A percentile compares a stretch with the other conserved stretches of the same genome.
Evolutionary conservation across 1,284 basidiomycete genomes (phyloP).

Genomic region (Chondrostereum purpureum): DNA sequence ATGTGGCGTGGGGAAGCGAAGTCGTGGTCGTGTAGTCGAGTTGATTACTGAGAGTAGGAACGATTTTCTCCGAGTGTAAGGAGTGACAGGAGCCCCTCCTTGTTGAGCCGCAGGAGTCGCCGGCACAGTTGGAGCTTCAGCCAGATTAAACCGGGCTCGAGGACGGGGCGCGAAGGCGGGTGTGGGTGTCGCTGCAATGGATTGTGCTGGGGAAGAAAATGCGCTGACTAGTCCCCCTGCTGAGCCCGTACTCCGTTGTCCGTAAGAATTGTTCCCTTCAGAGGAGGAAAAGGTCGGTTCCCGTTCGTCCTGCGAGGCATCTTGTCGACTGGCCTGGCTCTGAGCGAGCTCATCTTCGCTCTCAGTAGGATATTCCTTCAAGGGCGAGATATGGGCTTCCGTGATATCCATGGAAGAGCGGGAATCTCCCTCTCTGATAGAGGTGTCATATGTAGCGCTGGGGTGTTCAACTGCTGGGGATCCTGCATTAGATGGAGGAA

Average conservation of each 20-base stretch:
- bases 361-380: slow-evolving; percentile 9
- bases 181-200: slow-evolving; percentile 55
- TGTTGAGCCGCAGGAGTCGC: slow-evolving; percentile 24
- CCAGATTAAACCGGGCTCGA: slow-evolving; percentile 51
- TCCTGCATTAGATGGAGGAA: slow-evolving; percentile 50
- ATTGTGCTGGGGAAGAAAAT: slow-evolving; percentile 39
- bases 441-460: slow-evolving; percentile 16
- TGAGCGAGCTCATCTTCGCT: slow-evolving; percentile 18
- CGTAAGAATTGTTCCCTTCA: slow-evolving; percentile 31
- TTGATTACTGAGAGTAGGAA: slow-evolving; percentile 76
- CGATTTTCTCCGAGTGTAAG: slow-evolving; percentile 60
- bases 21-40: slow-evolving; percentile 65
- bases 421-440: slow-evolving; percentile 25
- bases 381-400: slow-evolving; percentile 37
- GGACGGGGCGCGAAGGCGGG: slow-evolving; percentile 55
- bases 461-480: slow-evolving; percentile 30
- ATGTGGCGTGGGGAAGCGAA: slow-evolving; percentile 61
- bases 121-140: slow-evolving; percentile 26
- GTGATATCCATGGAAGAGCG: slow-evolving; percentile 44
- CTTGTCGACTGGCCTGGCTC: slow-evolving; percentile 6
- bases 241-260: slow-evolving; percentile 14
- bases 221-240: slow-evolving; percentile 22
- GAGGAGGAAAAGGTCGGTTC: slow-evolving; percentile 67
- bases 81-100: slow-evolving; percentile 40
- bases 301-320: slow-evolving; percentile 18